Base-by-base conservation (phyloP, 345 rosid genomes). In the Aethionema arabicum region DNA sequence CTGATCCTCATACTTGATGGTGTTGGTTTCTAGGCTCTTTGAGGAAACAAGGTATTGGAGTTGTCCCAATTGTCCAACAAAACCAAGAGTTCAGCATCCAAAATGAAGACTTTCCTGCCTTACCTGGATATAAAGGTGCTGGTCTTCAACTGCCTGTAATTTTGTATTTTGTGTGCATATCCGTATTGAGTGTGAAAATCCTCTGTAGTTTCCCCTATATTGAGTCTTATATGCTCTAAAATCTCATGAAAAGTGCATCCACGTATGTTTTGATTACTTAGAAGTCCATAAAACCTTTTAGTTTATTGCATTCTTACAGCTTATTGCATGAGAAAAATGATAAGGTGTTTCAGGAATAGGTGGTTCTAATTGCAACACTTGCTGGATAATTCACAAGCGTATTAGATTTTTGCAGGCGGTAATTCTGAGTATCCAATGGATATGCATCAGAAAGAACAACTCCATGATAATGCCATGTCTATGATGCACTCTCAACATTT, bases 71-170 rank as follows among this genome's bases (percentile, higher is more conserved):
- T 72, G 91, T 78, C 73, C 99, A 95, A 72, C 99, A 95, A 74
- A 95, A 82, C 75, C 97, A 90, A 72, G 99, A 95, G 81, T 90
- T 95, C 74, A 90, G 99, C 86, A 95, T 95, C 59, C 98, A 90
- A 84, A 95, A 85, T 70, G 99, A 95, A 79, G 99, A 95, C 79
- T 95, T 95, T 78, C 99, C 98, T 57, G 99, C 99, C 48, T 72
- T 95, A 61, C 99, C 98, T 1, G 98, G 97, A 66, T 95, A 84
- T 70, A 95, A 90, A 83, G 99, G 99, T 93, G 80, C 72, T 49
- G 68, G 54, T 61, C 64, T 50, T 49, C 48, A 29, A 53, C 55
- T 67, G 44, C 47, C 44, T 33, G 39, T 59, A 44, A 48, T 7
- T 44, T 31, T 52, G 32, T 64, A 49, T 33, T 13, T 33, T 57